Evolutionary conservation across 345 rosid species (phyloP), one percentile per base, ranked within the genome.

Genomic region (Brassica nigra): DNA sequence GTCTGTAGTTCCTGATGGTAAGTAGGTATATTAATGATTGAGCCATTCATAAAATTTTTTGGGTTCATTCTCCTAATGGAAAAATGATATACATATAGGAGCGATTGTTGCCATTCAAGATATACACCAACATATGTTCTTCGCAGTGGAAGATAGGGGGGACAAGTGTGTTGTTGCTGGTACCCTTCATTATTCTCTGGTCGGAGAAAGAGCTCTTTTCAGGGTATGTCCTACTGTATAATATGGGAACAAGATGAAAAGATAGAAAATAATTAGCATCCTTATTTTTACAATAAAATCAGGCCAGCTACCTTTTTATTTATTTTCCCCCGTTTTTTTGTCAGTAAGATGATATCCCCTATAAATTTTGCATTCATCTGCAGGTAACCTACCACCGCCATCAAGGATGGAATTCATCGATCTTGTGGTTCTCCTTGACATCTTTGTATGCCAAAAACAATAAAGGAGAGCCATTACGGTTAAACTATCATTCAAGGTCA

Each of bases 51-150:
- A 70, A 76, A 74, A 28, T 64, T 62, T 70, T 71, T 71, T 76
- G 71, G 72, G 73, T 82, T 52, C 57, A 69, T 63, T 78, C 39
- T 70, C 70, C 59, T 75, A 33, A 47, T 59, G 58, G 65, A 27
- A 66, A 68, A 23, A 65, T 71, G 59, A 68, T 64, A 68, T 77
- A 64, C 71, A n/a, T 70, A 37, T 84, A 94, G 99, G 99, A 66
- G 86, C 97, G 76, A 86, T 91, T 73, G 97, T 94, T 72, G 89
- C 95, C 49, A 86, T 94, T 78, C 97, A 91, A 86, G 98, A 94
- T 85, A 86, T 89, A 15, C 84, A 92, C 84, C 93, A 94, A 73
- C 98, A 92, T 83, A 62, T 88, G 86, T 94, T 89, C 86, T 84
- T 94, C 80, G 78, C 90, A 29, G 90, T 92, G 81, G 90, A 92